Evolutionary conservation across 495 filamentous ascomycete genomes (phyloP), one percentile per base, ranked within the genome.

Genomic region (Lasiosphaeris hirsuta): DNA sequence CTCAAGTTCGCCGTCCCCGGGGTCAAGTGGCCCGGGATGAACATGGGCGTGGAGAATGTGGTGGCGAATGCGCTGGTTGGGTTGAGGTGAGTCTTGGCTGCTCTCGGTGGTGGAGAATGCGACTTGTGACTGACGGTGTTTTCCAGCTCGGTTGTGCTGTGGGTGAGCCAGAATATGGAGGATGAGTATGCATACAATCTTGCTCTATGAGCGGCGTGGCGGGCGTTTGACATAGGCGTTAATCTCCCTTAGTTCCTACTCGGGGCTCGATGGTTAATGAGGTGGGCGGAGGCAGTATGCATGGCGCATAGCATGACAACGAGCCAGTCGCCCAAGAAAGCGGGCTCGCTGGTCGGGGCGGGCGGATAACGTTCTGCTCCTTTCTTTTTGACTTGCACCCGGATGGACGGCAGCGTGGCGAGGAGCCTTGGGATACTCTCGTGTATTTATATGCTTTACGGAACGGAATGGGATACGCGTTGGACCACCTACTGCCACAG

Each of bases 101-200:
- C 1, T 23, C 42, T 17, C 15, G 48, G 10, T 50, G 5, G 35
- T 18, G 37, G 14, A 19, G 40, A 7, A 23, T 33, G 13, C 4
- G 18, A 33, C 18, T 40, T 34, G 33, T 5, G 56, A 52, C 59
- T 66, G 35, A 66, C 53, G 15, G 8, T 53, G 35, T 1, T 19
- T n/a, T 44, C 7, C 43, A 96, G 91, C 67, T 89, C 90, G 39
- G 84, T 92, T 42, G 86, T 96, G 3, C 81, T 99, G 7, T 99
- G 95, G 95, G 82, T 99, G 11, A 90, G 88, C 59, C 95, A 99
- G 83, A 99, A 97, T 66, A 96, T 97, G 75, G 95, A 99, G 75
- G 95, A 98, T 65, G 93, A 97, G 72, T 98, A 97, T 70, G 91
- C 90, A 49, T 98, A 98, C 73, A 97, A 91, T 68, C 77, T 98